Conservation (phyloP, 1,284 basidiomycete genomes). For the Cryptococcus floricola region DNA sequence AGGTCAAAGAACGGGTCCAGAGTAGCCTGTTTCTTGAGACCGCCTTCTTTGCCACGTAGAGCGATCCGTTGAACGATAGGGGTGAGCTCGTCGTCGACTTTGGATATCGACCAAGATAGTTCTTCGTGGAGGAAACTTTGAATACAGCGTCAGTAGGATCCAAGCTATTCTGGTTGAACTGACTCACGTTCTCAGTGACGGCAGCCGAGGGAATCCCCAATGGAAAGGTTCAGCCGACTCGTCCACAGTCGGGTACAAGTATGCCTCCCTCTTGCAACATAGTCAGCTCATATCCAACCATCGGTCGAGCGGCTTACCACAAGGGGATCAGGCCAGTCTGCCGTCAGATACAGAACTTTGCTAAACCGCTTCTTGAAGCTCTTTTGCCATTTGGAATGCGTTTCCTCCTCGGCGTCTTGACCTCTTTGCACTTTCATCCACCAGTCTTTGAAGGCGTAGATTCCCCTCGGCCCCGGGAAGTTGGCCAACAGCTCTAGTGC, state of each 20-base stretch:
- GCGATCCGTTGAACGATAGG: constrained; percentile 91
- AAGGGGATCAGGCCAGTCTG: constrained; percentile 82
- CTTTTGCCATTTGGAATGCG: constrained; percentile 67
- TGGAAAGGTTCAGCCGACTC: constrained; percentile 90
- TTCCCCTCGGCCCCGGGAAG: constrained; percentile 77
- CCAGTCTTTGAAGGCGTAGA: constrained; percentile 87
- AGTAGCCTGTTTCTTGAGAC: constrained; percentile 57
- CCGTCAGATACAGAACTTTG: constrained; percentile 66
- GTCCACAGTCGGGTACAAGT: constrained; percentile 85
- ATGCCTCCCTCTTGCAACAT: constrained; percentile 71
- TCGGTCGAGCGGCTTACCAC: constrained; percentile 59
- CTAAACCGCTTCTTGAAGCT: constrained; percentile 89
- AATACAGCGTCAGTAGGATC: constrained; percentile 1
- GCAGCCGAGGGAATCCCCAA: constrained; percentile 94
- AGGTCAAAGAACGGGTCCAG: constrained; percentile 57
- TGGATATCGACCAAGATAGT: constrained; percentile 76
- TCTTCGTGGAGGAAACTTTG: constrained; percentile 76
- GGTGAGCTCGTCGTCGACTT: constrained; percentile 86
- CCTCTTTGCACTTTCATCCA: constrained; percentile 93
- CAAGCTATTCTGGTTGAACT: neutral
- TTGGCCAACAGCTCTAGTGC: constrained; percentile 92
- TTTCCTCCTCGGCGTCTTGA: constrained; percentile 70
- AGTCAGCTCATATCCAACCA: constrained; percentile 1
- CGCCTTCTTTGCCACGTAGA: constrained; percentile 68
- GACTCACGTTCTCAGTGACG: constrained; percentile 73